Percentiles rank a stretch among this genome's conserved stretches.
These are phyloP conservation scores for Naganishia cerealis DNA, from an alignment of 1,284 basidiomycete genomes.

Conservation along the genomic window DNA sequence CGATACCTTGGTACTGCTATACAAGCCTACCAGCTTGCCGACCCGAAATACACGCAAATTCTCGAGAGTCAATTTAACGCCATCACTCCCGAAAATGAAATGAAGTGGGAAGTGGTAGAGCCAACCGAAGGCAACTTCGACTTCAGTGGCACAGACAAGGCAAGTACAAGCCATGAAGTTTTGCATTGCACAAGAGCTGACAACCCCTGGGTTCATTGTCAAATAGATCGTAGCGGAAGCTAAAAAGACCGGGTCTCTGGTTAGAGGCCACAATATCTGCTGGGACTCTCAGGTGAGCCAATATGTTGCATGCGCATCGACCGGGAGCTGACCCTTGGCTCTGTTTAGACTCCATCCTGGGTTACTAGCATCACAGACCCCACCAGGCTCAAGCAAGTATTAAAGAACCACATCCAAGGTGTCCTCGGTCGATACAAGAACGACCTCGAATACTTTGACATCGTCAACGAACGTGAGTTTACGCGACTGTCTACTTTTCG, in stretches of 20 bases:
- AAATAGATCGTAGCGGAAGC: conserved; percentile 40
- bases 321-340: background rate
- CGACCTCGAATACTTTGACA: conserved; percentile 43
- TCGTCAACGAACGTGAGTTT: conserved; percentile 47
- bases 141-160: conserved; percentile 43
- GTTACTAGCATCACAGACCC: conserved; percentile 45
- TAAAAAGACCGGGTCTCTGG: conserved; percentile 39
- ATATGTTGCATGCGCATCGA: background rate
- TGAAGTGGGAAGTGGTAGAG: conserved; percentile 46
- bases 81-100: conserved; percentile 45
- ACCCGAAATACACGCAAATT: conserved; percentile 35
- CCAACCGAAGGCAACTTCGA: conserved; percentile 41
- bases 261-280: conserved; percentile 43
- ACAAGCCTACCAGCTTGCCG: conserved; percentile 38
- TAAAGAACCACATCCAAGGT: conserved; percentile 42
- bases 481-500: background rate
- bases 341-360: conserved; percentile 37
- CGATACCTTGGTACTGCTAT: conserved; percentile 43
- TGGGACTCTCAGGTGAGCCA: conserved; percentile 42
- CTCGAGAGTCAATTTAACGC: conserved; percentile 41
- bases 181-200: background rate
- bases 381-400: conserved; percentile 38
- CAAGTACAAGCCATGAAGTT: conserved; percentile 14
- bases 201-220: background rate
- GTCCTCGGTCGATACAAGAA: conserved; percentile 43